Evolutionary conservation across 345 rosid genomes (phyloP).

Genomic region (Brassica nigra): DNA sequence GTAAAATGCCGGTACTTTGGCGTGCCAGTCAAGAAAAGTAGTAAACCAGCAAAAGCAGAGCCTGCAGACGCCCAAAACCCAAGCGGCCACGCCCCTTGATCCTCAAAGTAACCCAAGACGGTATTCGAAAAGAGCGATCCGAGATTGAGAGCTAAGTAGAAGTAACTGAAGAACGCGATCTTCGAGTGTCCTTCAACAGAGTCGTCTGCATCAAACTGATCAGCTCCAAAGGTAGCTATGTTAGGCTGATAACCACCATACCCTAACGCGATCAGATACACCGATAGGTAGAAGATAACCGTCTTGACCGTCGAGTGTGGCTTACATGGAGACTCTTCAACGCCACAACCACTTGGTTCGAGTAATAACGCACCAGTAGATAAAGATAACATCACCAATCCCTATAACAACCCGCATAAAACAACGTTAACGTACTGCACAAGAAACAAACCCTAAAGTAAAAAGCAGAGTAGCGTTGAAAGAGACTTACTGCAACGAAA

Average conservation of each 20-base stretch:
- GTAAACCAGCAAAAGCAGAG: constrained; percentile 67
- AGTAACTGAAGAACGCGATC: constrained; percentile 88
- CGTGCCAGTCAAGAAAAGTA: constrained; percentile 72
- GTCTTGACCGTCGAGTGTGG: constrained; percentile 58
- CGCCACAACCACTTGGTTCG: constrained; percentile 80
- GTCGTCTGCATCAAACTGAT: constrained; percentile 92
- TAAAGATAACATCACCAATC: constrained; percentile 65
- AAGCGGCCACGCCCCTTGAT: constrained; percentile 76
- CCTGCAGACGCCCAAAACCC: constrained; percentile 90
- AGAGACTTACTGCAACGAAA: constrained; percentile 70
- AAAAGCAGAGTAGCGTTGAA: not conserved
- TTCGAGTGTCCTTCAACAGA: constrained; percentile 78
- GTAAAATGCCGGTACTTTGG: constrained; percentile 75
- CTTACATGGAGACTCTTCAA: constrained; percentile 58
- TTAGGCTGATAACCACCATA: constrained; percentile 96
- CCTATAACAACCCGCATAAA: constrained; percentile 46
- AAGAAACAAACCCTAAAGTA: not conserved
- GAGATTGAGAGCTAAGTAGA: constrained; percentile 84
- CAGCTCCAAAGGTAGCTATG: constrained; percentile 94
- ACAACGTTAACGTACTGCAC: constrained; percentile 12
- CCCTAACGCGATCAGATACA: constrained; percentile 82
- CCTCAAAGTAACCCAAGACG: constrained; percentile 81
- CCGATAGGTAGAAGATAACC: constrained; percentile 65
- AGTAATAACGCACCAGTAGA: constrained; percentile 59
- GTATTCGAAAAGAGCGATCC: constrained; percentile 96